phyloP scores from a whole-genome alignment of 306 rosid genomes.

The Adenanthera pavonina region DNA sequence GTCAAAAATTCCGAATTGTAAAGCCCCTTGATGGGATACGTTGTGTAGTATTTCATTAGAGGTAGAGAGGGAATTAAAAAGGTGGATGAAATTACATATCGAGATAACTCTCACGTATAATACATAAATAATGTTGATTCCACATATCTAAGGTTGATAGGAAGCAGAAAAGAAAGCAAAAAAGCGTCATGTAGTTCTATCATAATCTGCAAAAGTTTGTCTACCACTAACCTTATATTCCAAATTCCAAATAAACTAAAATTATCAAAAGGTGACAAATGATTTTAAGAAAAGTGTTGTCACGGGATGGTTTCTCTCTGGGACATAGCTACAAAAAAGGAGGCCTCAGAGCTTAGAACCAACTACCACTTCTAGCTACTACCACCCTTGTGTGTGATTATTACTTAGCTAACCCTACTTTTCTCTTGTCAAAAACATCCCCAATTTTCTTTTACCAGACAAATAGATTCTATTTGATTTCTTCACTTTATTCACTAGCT shows the following conservation, averaged over 20 bases:
- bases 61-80: neutral
- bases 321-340: conserved; percentile 15
- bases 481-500: conserved; percentile 5
- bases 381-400: conserved; percentile 4
- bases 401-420: conserved; percentile 25
- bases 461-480: conserved; percentile 25
- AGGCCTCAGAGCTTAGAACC: conserved; percentile 30
- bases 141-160: conserved; percentile 40
- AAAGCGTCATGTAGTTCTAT: conserved; percentile 41
- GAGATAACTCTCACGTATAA: neutral
- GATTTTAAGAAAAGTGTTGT: conserved; percentile 33
- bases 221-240: conserved; percentile 41
- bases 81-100: conserved; percentile 3
- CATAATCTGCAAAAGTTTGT: conserved; percentile 50
- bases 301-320: conserved; percentile 38
- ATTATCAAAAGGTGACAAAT: conserved; percentile 38
- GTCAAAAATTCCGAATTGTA: too few species aligned
- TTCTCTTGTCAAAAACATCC: conserved; percentile 23
- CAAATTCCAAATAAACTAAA: conserved; percentile 35
- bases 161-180: conserved; percentile 28
- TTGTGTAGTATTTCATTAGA: neutral
- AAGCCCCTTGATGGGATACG: too few species aligned
- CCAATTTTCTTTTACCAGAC: conserved; percentile 3
- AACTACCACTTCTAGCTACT: conserved; percentile 17
- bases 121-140: neutral